Evolutionary conservation across 1,284 basidiomycete genomes (phyloP), one percentile per base, ranked within the genome.

Genomic region (Rhodofomes roseus): DNA sequence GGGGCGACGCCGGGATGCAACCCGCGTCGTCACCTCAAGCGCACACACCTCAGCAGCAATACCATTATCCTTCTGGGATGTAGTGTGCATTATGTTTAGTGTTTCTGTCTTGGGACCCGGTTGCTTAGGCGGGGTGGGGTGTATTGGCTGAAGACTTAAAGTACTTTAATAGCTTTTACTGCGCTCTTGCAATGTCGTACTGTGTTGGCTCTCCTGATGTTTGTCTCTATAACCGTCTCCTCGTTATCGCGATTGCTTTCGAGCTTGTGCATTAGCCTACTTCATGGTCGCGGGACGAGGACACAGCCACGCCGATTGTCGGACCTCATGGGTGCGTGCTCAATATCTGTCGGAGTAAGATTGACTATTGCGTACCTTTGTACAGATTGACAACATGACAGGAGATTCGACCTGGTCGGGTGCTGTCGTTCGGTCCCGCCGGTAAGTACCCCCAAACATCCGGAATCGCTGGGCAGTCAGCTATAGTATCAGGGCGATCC

Each of bases 1-100:
- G 43, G 25, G 57, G 41, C 23, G 58, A 60, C 53, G 58, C 55
- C 27, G 55, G 56, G 31, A 63, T 65, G 62, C 59, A 58, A 43
- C 46, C 46, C 52, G 54, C 50, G 40, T 27, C 50, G 16, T 39
- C 31, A 29, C 44, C 53, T 2, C 54, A 55, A 23, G 50, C 50
- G 31, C 50, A 34, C 23, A 52, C 18, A 11, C 27, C 50, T 7
- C 50, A 37, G 20, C 50, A 52, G 27, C 50, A n/a, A 36, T 59
- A 59, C 41, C 48, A 48, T 43, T 43, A 55, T 31, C 25, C n/a
- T 54, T 54, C 39, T 51, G 54, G 58, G 8, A 50, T 55, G 43
- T 55, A 55, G 40, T 20, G 39, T 12, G 27, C 22, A 46, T 23
- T 37, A 22, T 52, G 37, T 25, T 41, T 36, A 56, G 29, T 44